Percentiles rank a stretch among this genome's conserved stretches.
Evolutionary conservation across 208 protist species (phyloP).

Genomic region (Leishmania guyanensis): DNA sequence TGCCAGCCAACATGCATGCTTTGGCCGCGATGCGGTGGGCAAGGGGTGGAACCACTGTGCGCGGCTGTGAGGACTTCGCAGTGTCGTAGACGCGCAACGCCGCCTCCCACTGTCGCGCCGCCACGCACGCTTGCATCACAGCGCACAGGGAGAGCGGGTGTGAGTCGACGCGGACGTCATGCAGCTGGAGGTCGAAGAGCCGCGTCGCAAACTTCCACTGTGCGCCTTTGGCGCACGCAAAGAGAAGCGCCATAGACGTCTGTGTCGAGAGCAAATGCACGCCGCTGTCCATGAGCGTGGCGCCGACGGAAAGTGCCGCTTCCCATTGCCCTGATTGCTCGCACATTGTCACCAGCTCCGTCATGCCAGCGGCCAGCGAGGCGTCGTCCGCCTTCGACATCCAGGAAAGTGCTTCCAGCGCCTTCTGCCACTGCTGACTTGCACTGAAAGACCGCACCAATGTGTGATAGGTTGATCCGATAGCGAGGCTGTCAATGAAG

Average conservation of each 20-base stretch:
- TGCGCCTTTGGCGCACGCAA: conserved; percentile 64
- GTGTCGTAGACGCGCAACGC: conserved; percentile 42
- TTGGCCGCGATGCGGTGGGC: conserved; percentile 75
- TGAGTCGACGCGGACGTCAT: conserved; percentile 51
- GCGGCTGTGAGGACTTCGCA: conserved; percentile 57
- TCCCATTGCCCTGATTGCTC: conserved; percentile 86
- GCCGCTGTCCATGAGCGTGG: conserved; percentile 47
- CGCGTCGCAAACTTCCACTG: conserved; percentile 58
- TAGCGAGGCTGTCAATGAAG: conserved; percentile 60
- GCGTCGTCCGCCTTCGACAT: conserved; percentile 81
- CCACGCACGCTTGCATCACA: conserved; percentile 65
- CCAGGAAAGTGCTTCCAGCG: conserved; percentile 82
- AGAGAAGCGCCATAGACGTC: conserved; percentile 65
- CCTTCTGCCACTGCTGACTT: conserved; percentile 81
- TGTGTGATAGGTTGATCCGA: conserved; percentile 67
- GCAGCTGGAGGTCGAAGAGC: conserved; percentile 50
- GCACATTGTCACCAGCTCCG: conserved; percentile 79
- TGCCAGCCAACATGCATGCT: conserved; percentile 50
- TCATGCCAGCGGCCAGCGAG: conserved; percentile 65
- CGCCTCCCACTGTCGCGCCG: conserved; percentile 54
- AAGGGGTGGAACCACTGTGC: conserved; percentile 71
- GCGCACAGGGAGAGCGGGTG: conserved; percentile 79
- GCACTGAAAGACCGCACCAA: conserved; percentile 75
- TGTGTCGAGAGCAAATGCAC: conserved; percentile 48
- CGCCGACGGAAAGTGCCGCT: conserved; percentile 60